Conservation (phyloP, 2,329 filamentous ascomycete genomes). For the Hypoxylon sp. region DNA sequence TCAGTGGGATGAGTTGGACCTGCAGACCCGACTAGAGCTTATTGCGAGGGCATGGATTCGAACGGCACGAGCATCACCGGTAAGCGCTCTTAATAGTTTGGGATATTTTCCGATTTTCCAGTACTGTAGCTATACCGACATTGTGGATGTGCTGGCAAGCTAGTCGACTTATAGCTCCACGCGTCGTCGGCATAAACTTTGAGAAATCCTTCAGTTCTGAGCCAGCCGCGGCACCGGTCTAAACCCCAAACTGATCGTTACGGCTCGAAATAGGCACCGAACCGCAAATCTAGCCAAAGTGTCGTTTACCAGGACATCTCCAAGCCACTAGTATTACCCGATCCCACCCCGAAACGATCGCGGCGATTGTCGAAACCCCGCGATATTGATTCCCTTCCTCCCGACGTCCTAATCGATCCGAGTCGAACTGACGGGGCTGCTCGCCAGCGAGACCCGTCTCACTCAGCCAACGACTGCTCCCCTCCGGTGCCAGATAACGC, state of each 20-base stretch:
- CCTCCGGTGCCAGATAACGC: conserved; percentile 44
- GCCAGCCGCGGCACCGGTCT: background rate
- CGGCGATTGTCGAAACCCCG: conserved; percentile 44
- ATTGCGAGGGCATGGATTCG: conserved; percentile 62
- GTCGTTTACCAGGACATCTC: conserved; percentile 28
- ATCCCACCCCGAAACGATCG: conserved; percentile 58
- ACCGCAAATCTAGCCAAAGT: conserved; percentile 32
- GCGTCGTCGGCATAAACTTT: conserved; percentile 6
- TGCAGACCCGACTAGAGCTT: conserved; percentile 56
- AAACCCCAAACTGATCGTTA: conserved; percentile 46
- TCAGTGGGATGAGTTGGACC: conserved; percentile 57
- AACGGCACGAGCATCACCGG: conserved; percentile 48
- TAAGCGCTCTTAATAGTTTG: conserved; percentile 49
- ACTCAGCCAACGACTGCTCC: conserved; percentile 43
- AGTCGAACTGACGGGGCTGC: conserved; percentile 45
- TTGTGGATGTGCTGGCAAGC: conserved; percentile 9
- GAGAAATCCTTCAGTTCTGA: conserved; percentile 1
- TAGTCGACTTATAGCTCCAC: conserved; percentile 8
- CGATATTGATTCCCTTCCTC: conserved; percentile 41
- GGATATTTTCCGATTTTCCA: conserved; percentile 1
- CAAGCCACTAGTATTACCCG: conserved; percentile 53
- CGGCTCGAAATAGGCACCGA: conserved; percentile 37
- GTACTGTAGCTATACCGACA: conserved; percentile 10
- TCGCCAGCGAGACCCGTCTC: conserved; percentile 51
- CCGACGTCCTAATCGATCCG: conserved; percentile 43